Evolutionary conservation across 164 flowering plant species (phyloP).

Genomic region (Kalanchoe fedtschenkoi): DNA sequence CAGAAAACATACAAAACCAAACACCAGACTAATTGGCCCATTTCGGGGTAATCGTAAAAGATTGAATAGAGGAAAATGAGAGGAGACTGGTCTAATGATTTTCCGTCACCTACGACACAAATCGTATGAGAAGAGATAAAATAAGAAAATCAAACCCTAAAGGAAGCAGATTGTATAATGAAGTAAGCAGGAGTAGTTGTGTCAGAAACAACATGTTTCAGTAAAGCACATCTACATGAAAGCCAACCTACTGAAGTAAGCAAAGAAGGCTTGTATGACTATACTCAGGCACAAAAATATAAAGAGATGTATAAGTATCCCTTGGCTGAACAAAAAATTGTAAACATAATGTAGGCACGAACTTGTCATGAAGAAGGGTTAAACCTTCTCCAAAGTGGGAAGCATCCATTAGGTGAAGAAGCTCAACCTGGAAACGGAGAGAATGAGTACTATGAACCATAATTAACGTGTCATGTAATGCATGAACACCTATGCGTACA

Average conservation of each 20-base stretch:
- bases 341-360: conserved; percentile 8
- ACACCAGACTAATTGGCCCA: neutral
- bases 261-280: neutral
- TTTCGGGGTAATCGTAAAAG: neutral
- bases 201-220: neutral
- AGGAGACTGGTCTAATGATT: neutral
- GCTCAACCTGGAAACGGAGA: neutral
- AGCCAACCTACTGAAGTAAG: too few relatives aligned
- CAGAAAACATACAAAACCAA: neutral
- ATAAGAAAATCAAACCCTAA: neutral
- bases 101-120: neutral
- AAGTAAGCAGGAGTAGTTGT: neutral
- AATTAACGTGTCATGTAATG: neutral
- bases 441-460: neutral
- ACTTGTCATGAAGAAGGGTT: conserved; percentile 79
- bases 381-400: conserved; percentile 89
- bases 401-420: conserved; percentile 24
- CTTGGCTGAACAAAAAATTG: too few relatives aligned
- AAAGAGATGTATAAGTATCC: neutral
- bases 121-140: neutral
- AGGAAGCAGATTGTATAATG: neutral
- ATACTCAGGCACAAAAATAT: neutral
- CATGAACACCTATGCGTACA: neutral
- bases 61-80: neutral
- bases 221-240: neutral